Evolutionary conservation across 2,329 filamentous ascomycete species (phyloP), one percentile per base, ranked within the genome.

Genomic region (Graphilbum ipis-grandicollis): DNA sequence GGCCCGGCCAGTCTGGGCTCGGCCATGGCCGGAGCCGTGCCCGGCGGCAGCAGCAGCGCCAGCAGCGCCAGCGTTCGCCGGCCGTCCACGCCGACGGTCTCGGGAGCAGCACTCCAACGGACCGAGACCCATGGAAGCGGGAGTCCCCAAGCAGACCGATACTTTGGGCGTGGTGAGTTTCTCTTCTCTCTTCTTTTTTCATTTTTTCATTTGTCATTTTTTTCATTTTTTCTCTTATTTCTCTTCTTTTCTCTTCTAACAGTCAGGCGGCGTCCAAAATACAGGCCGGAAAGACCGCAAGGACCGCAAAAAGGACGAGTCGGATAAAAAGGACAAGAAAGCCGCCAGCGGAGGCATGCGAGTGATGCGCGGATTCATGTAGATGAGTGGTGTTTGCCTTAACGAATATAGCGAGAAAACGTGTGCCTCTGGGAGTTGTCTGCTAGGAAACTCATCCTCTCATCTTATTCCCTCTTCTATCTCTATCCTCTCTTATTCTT

Each of bases 231-330:
- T n/a, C n/a, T n/a, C n/a, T n/a, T n/a, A n/a, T n/a, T n/a, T n/a
- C 8, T n/a, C 14, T 29, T n/a, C 14, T 29, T 29, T n/a, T 29
- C 14, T 29, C 9, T n/a, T 61, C 63, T 44, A 52, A 60, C 14
- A 59, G 55, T 15, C 46, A 62, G 65, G 64, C 15, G 62, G 63
- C 18, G 54, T 64, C 9, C 63, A 66, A 43, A 67, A 63, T 46
- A 49, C 57, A 22, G 49, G 58, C 1, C 59, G 60, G 4, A 63
- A 68, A 44, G 63, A 70, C 2, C 58, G 56, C 45, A 68, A 67
- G 41, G 62, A 66, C 25, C 64, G 63, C 43, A 54, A 53, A 33
- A 55, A 55, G 29, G 59, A 64, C 6, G 62, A 65, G 10, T 48
- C 55, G 38, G 55, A 65, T 38, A 58, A 60, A 41, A 62, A 63